Percentiles rank a stretch among this genome's conserved stretches.
Evolutionary conservation across 1,139 yeast species (phyloP).

Genomic region (Eremothecium sinecaudum): DNA sequence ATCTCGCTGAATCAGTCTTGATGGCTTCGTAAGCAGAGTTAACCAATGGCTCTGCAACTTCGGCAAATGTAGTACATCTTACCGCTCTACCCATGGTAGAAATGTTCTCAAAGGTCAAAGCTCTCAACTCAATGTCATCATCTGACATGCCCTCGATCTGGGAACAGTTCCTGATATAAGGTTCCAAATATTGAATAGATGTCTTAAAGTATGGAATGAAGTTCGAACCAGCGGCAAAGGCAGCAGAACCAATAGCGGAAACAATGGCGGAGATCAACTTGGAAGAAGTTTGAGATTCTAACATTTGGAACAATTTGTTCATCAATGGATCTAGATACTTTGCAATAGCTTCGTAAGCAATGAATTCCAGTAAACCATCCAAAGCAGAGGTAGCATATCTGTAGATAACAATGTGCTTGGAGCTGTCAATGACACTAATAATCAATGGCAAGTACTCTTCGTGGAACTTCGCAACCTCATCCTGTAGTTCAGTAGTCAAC

Average conservation of each 20-base stretch:
- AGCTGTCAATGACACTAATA: constrained; percentile 76
- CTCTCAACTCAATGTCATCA: constrained; percentile 77
- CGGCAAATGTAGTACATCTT: constrained; percentile 78
- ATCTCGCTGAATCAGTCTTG: constrained; percentile 67
- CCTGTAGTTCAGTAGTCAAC: constrained; percentile 78
- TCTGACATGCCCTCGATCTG: constrained; percentile 63
- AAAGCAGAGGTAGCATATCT: constrained; percentile 85
- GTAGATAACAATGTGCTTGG: constrained; percentile 75
- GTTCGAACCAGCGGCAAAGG: constrained; percentile 85
- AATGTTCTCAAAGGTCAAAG: constrained; percentile 84
- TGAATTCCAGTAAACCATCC: constrained; percentile 86
- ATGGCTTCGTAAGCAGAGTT: constrained; percentile 80
- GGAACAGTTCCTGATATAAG: constrained; percentile 61
- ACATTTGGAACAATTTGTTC: constrained; percentile 79
- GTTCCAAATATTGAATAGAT: constrained; percentile 73
- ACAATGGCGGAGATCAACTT: constrained; percentile 81
- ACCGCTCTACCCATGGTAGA: constrained; percentile 96
- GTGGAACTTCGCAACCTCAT: constrained; percentile 73
- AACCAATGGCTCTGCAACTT: constrained; percentile 80
- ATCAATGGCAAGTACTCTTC: constrained; percentile 76
- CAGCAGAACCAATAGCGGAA: constrained; percentile 94
- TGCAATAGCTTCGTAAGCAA: constrained; percentile 77
- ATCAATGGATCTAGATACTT: constrained; percentile 79
- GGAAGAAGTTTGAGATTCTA: constrained; percentile 51
- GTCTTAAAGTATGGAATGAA: constrained; percentile 78